Percentiles rank a stretch among this genome's conserved stretches.
These are phyloP conservation scores for Willaertia magna DNA, from an alignment of 208 protist genomes.

Conservation along the genomic window DNA sequence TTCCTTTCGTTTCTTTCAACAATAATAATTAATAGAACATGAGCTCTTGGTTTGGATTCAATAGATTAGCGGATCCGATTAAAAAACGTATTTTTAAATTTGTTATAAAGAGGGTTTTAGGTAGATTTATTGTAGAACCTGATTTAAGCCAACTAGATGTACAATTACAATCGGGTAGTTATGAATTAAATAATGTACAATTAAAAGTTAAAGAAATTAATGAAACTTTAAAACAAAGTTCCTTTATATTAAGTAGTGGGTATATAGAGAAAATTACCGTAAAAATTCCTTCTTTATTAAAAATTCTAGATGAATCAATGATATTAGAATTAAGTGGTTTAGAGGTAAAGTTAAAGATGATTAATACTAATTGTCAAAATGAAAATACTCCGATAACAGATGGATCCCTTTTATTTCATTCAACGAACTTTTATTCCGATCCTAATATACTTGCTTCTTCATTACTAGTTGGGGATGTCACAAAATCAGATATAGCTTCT, in stretches of 20 bases:
- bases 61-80: background rate
- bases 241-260: background rate
- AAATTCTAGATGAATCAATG: background rate
- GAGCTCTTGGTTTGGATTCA: background rate
- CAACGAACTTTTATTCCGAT: background rate
- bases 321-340: background rate
- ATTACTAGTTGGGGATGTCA: background rate
- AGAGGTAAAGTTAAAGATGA: background rate
- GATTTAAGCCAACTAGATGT: background rate
- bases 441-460: background rate
- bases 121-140: background rate
- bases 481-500: background rate
- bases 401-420: background rate
- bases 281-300: background rate
- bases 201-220: background rate
- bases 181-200: background rate
- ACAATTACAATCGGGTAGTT: background rate
- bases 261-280: slow-evolving; percentile 3
- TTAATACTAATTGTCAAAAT: background rate
- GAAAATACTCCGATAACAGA: background rate
- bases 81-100: slow-evolving; percentile 7
- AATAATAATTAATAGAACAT: too few relatives aligned
- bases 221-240: background rate
- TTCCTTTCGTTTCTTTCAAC: too few relatives aligned
- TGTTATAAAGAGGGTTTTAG: background rate